These are phyloP conservation scores for Arachis stenosperma DNA, from an alignment of 306 rosid genomes.

Conservation along the genomic window DNA sequence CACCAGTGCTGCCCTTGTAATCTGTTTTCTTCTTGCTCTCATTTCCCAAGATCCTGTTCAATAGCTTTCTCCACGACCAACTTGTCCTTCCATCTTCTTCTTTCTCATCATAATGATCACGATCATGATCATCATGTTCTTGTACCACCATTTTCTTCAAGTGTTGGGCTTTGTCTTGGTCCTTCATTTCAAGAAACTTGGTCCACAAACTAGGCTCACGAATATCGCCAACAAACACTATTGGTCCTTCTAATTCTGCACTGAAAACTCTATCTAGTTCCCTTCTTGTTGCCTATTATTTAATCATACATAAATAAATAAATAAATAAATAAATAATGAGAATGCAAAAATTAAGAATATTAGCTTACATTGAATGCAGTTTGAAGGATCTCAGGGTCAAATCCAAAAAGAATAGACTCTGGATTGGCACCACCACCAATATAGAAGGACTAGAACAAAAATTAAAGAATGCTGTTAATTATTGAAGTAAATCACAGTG, in stretches of 20 bases:
- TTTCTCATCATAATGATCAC: neutral
- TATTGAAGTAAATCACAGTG: neutral
- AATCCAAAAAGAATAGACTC: constrained; percentile 72
- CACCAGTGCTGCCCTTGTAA: constrained; percentile 43
- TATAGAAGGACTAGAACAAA: constrained; percentile 66
- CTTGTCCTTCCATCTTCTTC: constrained; percentile 34
- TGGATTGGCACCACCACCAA: constrained; percentile 75
- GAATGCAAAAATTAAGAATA: too few relatives aligned
- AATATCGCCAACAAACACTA: constrained; percentile 57
- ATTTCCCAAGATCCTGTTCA: constrained; percentile 42
- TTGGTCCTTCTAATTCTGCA: constrained; percentile 64
- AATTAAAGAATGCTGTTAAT: constrained; percentile 10
- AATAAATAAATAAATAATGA: too few relatives aligned
- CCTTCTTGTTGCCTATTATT: constrained; percentile 57
- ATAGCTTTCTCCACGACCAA: constrained; percentile 75
- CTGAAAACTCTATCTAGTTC: constrained; percentile 47
- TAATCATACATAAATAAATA: too few relatives aligned
- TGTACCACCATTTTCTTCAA: constrained; percentile 56
- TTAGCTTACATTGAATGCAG: constrained; percentile 81
- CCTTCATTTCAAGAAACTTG: constrained; percentile 61
- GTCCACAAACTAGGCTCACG: constrained; percentile 63
- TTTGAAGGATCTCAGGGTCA: constrained; percentile 48
- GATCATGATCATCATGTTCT: constrained; percentile 24
- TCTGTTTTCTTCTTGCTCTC: constrained; percentile 13
- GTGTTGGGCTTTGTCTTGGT: constrained; percentile 46